phyloP scores from a whole-genome alignment of 1,284 basidiomycete species.

The Papiliotrema nemorosa region DNA sequence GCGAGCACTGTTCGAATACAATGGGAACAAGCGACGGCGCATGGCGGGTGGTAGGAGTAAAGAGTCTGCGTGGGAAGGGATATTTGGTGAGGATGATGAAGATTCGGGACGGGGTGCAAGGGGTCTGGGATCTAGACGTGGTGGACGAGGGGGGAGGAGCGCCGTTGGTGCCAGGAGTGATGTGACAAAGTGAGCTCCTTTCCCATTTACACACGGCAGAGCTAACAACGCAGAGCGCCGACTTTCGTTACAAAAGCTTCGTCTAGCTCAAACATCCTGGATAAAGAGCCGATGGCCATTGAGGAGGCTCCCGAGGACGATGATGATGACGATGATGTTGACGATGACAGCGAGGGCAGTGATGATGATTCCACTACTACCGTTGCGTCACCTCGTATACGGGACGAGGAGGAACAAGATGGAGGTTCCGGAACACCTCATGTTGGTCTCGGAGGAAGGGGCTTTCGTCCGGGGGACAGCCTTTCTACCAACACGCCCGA shows the following conservation, averaged over 20 bases:
- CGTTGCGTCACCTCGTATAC: slow-evolving; percentile 31
- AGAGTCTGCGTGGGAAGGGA: slow-evolving; percentile 74
- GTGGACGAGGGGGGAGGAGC: slow-evolving; percentile 18
- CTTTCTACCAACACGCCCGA: not conserved
- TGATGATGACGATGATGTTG: slow-evolving; percentile 50
- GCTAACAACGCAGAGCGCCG: slow-evolving; percentile 14
- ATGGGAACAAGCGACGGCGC: slow-evolving; percentile 60
- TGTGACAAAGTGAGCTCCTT: slow-evolving; percentile 57
- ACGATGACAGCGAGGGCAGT: slow-evolving; percentile 37
- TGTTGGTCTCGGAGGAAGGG: slow-evolving; percentile 14
- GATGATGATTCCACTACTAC: slow-evolving; percentile 31
- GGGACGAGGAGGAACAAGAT: slow-evolving; percentile 23
- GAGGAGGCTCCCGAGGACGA: slow-evolving; percentile 7
- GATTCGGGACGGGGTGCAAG: slow-evolving; percentile 45
- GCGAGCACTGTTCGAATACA: slow-evolving; percentile 69
- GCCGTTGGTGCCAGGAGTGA: slow-evolving; percentile 59
- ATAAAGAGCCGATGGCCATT: not conserved
- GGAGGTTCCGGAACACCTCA: slow-evolving; percentile 16
- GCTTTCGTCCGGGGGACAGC: slow-evolving; percentile 9
- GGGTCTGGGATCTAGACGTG: slow-evolving; percentile 21
- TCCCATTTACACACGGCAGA: not conserved
- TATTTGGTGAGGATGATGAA: slow-evolving; percentile 72
- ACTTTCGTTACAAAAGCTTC: slow-evolving; percentile 21
- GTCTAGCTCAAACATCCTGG: too few species aligned
- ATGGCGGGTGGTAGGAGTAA: slow-evolving; percentile 64